Percentiles rank a stretch among this genome's conserved stretches.
Evolutionary conservation across 192 early-diverging fungal species (phyloP).

Genomic region (Umbelopsis isabellina): DNA sequence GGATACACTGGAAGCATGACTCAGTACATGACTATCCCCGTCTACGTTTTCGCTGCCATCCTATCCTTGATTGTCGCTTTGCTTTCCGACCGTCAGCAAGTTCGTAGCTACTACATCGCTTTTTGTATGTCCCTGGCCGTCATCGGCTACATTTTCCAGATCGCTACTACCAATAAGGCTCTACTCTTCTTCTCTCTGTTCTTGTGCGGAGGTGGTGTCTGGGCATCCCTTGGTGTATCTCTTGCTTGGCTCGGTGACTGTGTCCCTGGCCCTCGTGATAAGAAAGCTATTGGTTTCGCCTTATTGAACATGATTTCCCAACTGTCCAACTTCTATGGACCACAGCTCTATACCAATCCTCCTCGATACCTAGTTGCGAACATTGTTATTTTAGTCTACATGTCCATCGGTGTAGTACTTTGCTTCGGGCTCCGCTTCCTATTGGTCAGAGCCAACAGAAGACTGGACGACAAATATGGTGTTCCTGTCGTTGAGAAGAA

Average conservation of each 20-base stretch:
- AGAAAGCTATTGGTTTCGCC: conserved; percentile 27
- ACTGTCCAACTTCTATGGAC: conserved; percentile 33
- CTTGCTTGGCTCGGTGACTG: conserved; percentile 31
- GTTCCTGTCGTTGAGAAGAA: conserved; percentile 9
- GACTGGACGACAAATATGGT: conserved; percentile 25
- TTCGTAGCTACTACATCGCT: conserved; percentile 15
- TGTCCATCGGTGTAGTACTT: conserved; percentile 24
- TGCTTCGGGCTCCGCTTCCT: conserved; percentile 28
- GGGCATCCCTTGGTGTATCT: conserved; percentile 28
- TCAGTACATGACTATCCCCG: conserved; percentile 33
- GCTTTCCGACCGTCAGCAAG: conserved; percentile 24
- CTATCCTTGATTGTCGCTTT: conserved; percentile 27
- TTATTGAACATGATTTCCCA: conserved; percentile 29
- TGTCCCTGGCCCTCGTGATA: conserved; percentile 25
- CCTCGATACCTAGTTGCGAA: conserved; percentile 27
- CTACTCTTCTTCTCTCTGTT: conserved; percentile 28
- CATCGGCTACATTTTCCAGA: conserved; percentile 24
- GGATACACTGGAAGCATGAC: conserved; percentile 25
- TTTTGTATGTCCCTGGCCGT: conserved; percentile 26
- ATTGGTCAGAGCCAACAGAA: conserved; percentile 15
- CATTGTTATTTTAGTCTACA: conserved; percentile 30
- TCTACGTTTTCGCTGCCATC: conserved; percentile 25
- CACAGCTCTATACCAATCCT: conserved; percentile 26
- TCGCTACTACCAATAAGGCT: conserved; percentile 15
- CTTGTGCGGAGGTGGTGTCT: conserved; percentile 32